These are phyloP conservation scores for Aspergillus sojae DNA, from an alignment of 2,329 filamentous ascomycete species.

Conservation along the genomic window DNA sequence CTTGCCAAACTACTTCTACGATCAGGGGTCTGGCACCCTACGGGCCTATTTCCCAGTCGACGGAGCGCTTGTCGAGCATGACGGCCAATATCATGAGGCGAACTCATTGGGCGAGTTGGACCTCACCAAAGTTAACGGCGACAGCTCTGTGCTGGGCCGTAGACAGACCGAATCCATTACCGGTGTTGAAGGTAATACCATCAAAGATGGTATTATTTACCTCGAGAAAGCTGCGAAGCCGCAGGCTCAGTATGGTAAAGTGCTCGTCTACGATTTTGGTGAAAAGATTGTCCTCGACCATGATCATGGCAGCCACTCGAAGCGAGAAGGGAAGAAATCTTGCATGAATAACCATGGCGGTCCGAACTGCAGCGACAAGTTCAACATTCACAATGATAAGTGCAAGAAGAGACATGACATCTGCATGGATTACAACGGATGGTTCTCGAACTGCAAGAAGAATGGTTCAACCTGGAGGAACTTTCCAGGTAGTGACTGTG, in stretches of 20 bases:
- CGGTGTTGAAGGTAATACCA: neutral
- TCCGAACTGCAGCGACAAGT: conserved; percentile 1
- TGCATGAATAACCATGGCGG: conserved; percentile 1
- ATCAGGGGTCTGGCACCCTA: neutral
- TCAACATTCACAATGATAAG: neutral
- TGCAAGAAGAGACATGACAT: neutral
- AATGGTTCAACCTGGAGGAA: conserved; percentile 5
- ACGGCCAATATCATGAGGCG: neutral
- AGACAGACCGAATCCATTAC: neutral
- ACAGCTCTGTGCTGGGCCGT: neutral
- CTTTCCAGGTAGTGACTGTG: neutral
- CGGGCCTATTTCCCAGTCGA: neutral
- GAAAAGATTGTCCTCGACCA: neutral
- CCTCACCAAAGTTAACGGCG: neutral
- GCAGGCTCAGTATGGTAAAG: neutral
- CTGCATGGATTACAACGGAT: conserved; percentile 1
- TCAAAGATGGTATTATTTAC: neutral
- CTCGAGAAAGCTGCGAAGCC: neutral
- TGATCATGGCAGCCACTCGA: neutral
- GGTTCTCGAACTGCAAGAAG: neutral
- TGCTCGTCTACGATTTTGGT: neutral
- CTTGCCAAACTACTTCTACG: neutral
- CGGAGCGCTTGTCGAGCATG: neutral
- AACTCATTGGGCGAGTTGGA: neutral
- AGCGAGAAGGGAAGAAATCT: neutral